Evolutionary conservation across 768 basidiomycete species (phyloP).

Genomic region (Pulveroboletus sp.): DNA sequence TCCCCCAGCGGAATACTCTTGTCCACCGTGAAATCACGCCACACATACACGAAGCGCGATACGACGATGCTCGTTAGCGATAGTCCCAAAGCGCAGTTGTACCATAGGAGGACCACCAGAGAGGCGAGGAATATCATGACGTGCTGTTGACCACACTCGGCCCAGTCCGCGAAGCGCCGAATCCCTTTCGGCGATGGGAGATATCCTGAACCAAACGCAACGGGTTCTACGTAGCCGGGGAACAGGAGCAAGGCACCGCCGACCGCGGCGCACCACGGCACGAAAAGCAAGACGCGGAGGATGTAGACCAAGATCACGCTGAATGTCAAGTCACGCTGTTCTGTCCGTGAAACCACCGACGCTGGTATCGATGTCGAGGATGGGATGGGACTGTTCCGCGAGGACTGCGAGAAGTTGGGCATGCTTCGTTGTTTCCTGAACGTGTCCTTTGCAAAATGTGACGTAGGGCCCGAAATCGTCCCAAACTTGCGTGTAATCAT

Average conservation of each 20-base stretch:
- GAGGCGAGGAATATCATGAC: constrained; percentile 33
- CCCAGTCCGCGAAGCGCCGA: constrained; percentile 40
- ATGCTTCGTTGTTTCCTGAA: constrained; percentile 13
- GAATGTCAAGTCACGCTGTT: neutral
- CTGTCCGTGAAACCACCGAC: neutral
- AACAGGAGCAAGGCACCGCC: constrained; percentile 32
- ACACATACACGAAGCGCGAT: constrained; percentile 27
- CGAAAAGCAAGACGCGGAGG: constrained; percentile 25
- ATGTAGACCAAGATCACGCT: neutral
- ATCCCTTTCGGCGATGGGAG: constrained; percentile 25
- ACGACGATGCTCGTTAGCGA: constrained; percentile 15
- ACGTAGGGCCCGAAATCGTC: constrained; percentile 24
- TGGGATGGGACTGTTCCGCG: neutral
- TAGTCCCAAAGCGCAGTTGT: constrained; percentile 15
- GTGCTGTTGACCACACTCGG: constrained; percentile 33
- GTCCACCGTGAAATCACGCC: constrained; percentile 26
- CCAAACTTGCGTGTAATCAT: constrained; percentile 20
- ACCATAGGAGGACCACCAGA: constrained; percentile 18
- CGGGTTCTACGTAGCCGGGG: constrained; percentile 23
- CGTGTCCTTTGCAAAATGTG: constrained; percentile 3
- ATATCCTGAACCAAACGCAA: constrained; percentile 32
- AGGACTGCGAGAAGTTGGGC: constrained; percentile 8
- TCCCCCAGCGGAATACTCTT: constrained; percentile 27
- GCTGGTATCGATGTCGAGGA: neutral
- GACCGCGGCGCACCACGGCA: constrained; percentile 36